Evolutionary conservation across 2,329 filamentous ascomycete species (phyloP).

Genomic region (Exophiala oligosperma): DNA sequence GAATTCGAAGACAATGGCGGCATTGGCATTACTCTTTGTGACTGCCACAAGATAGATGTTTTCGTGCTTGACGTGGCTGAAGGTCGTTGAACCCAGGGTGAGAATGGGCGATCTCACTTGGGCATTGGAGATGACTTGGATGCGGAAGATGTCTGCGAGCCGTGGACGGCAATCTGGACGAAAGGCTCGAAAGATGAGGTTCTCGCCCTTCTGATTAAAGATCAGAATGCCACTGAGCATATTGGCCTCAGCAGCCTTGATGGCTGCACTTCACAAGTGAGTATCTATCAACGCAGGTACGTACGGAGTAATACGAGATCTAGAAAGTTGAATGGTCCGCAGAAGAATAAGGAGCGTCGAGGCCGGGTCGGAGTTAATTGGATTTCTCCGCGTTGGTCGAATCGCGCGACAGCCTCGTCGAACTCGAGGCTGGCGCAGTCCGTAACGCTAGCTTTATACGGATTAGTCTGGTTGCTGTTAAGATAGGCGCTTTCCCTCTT

Average conservation of each 20-base stretch:
- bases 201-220: slow-evolving; percentile 99
- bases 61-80: slow-evolving; percentile 99
- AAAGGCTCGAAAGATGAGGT: slow-evolving; percentile 98
- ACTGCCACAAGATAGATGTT: slow-evolving; percentile 98
- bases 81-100: slow-evolving; percentile 95
- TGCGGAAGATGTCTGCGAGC: slow-evolving; percentile 97
- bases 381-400: no score
- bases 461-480: no score
- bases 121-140: slow-evolving; percentile 98
- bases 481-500: no score
- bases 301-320: no score
- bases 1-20: slow-evolving; percentile 96
- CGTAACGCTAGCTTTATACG: no score
- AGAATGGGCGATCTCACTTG: slow-evolving; percentile 97
- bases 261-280: slow-evolving; percentile 5
- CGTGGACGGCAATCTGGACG: slow-evolving; percentile 97
- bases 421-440: no score
- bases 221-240: slow-evolving; percentile 98
- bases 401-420: no score
- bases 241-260: slow-evolving; percentile 10
- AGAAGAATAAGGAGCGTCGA: no score
- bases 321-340: no score
- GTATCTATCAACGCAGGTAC: no score
- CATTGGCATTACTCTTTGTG: slow-evolving; percentile 99
- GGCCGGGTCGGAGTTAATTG: no score